Conservation (phyloP, 139 green algal species). For the Pseudopediastrum boryanum region DNA sequence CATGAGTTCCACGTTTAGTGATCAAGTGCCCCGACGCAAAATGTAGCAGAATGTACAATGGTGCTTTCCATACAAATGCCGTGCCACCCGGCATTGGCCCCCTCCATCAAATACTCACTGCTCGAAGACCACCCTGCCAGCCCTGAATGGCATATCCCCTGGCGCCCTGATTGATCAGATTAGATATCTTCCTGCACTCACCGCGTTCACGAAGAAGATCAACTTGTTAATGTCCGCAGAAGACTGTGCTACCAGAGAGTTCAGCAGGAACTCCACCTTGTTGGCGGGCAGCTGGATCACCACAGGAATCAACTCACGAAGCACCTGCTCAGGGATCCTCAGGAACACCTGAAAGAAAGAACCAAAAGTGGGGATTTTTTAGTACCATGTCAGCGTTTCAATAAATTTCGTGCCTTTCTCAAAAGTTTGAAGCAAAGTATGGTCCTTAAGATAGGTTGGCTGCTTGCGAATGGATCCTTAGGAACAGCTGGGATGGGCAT, state of each 20-base stretch:
- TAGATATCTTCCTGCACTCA: neutral
- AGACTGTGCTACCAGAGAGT: neutral
- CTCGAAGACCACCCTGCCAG: neutral
- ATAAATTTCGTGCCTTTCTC: no score
- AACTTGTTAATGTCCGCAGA: slow-evolving; percentile 2
- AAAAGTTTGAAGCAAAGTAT: no score
- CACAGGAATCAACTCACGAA: slow-evolving; percentile 3
- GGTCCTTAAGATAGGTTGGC: no score
- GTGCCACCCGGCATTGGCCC: neutral
- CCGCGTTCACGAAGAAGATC: slow-evolving; percentile 25
- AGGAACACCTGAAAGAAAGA: slow-evolving; percentile 11
- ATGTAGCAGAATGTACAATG: neutral
- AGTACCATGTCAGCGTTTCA: no score
- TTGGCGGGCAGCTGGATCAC: neutral
- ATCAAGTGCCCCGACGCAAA: neutral
- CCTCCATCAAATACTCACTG: neutral
- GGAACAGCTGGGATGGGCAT: no score
- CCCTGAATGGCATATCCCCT: neutral
- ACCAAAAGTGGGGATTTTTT: neutral
- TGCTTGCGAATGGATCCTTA: no score
- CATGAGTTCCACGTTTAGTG: no score
- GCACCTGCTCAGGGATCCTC: neutral
- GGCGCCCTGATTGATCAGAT: neutral
- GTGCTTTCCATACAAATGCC: neutral
- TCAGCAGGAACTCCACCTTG: neutral